Evolutionary conservation across 306 rosid species (phyloP).

Genomic region (Argentina anserina): DNA sequence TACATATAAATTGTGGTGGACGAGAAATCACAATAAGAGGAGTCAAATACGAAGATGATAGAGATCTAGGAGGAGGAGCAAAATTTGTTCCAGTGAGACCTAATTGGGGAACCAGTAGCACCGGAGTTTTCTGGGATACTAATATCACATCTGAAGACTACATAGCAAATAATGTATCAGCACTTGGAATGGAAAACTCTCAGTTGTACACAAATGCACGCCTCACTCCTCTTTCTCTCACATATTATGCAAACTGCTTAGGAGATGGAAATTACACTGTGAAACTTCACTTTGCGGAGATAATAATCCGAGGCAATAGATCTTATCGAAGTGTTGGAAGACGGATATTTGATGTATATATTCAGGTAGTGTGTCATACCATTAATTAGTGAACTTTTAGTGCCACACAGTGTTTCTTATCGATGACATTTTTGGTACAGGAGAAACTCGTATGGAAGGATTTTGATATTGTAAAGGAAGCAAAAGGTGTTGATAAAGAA

Average conservation of each 20-base stretch:
- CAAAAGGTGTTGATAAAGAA: slow-evolving; percentile 32
- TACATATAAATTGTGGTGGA: slow-evolving; percentile 64
- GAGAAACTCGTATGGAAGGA: slow-evolving; percentile 35
- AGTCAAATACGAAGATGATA: slow-evolving; percentile 37
- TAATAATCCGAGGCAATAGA: slow-evolving; percentile 37
- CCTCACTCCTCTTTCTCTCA: slow-evolving; percentile 47
- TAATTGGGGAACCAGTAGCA: slow-evolving; percentile 51
- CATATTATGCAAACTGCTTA: slow-evolving; percentile 56
- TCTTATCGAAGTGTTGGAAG: slow-evolving; percentile 51
- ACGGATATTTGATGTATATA: slow-evolving; percentile 55
- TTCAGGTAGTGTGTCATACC: slow-evolving; percentile 42
- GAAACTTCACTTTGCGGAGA: slow-evolving; percentile 54
- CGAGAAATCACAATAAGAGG: slow-evolving; percentile 30
- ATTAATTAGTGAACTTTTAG: too few species aligned
- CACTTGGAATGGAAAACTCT: slow-evolving; percentile 26
- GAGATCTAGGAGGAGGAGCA: background rate
- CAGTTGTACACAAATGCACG: slow-evolving; percentile 50
- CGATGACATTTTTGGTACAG: slow-evolving; percentile 25
- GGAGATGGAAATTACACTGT: slow-evolving; percentile 52
- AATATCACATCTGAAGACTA: slow-evolving; percentile 19
- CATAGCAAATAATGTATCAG: slow-evolving; percentile 22
- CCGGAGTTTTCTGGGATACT: slow-evolving; percentile 40
- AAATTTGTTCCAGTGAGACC: background rate
- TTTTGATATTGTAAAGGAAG: slow-evolving; percentile 41
- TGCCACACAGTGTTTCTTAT: background rate